Percentiles rank a stretch among this genome's conserved stretches.
Evolutionary conservation across 208 protist species (phyloP).

Genomic region (Acanthamoeba royreba): DNA sequence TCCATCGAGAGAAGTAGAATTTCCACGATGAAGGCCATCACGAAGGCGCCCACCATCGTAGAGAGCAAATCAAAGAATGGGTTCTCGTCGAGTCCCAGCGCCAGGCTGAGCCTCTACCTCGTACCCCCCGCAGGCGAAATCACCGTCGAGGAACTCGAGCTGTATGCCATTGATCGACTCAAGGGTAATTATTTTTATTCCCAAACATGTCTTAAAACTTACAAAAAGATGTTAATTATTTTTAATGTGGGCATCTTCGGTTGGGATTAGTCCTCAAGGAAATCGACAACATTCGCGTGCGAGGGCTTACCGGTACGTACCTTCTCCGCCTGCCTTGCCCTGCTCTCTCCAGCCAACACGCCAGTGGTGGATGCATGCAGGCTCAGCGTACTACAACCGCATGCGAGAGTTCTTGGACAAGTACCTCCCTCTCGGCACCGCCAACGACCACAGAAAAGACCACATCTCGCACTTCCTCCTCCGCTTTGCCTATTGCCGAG

Average conservation of each 20-base stretch:
- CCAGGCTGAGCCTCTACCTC: background rate
- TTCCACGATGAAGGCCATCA: background rate
- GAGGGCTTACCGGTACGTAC: background rate
- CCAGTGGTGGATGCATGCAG: background rate
- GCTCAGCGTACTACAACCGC: background rate
- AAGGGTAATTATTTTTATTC: background rate
- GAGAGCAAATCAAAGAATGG: too few relatives aligned
- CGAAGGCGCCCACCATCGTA: background rate
- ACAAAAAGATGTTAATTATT: background rate
- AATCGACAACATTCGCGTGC: background rate
- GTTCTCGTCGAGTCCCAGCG: background rate
- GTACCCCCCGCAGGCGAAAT: background rate
- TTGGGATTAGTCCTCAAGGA: background rate
- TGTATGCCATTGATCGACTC: background rate
- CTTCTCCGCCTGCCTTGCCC: background rate
- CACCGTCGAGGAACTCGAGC: background rate
- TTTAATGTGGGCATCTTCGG: background rate
- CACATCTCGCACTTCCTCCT: slow-evolving; percentile 10
- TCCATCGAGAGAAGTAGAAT: too few relatives aligned
- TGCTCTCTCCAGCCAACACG: background rate
- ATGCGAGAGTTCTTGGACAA: background rate
- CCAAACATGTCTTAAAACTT: background rate
- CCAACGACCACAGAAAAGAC: background rate
- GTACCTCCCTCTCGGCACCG: background rate
- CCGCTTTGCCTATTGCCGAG: slow-evolving; percentile 25